Evolutionary conservation across 768 basidiomycete species (phyloP).

Genomic region (Hericium erinaceus): DNA sequence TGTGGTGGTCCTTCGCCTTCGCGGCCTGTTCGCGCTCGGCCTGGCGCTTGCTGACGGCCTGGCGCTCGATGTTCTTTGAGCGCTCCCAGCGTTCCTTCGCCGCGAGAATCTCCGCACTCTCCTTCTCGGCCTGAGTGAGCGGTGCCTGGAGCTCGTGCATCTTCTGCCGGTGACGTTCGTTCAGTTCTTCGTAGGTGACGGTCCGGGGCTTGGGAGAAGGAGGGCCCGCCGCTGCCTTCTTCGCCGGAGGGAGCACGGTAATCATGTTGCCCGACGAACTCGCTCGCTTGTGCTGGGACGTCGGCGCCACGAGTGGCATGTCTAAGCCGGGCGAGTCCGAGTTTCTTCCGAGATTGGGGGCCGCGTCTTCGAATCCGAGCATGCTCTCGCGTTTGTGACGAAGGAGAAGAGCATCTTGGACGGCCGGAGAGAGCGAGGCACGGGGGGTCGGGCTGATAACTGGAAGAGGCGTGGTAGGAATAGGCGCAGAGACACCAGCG

Average conservation of each 20-base stretch:
- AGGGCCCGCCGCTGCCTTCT: constrained; percentile 29
- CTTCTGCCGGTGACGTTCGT: constrained; percentile 78
- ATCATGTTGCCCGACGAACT: constrained; percentile 12
- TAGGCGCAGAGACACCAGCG: constrained; percentile 70
- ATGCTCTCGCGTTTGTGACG: constrained; percentile 68
- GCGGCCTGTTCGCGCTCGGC: constrained; percentile 53
- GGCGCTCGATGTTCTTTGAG: constrained; percentile 63
- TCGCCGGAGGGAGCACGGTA: constrained; percentile 34
- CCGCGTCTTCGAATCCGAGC: constrained; percentile 29
- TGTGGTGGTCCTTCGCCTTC: constrained; percentile 39
- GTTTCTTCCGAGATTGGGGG: neutral
- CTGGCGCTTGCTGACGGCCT: constrained; percentile 63
- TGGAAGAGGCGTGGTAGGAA: constrained; percentile 45
- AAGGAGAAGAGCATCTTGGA: constrained; percentile 62
- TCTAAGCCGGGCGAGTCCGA: constrained; percentile 3
- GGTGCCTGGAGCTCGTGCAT: constrained; percentile 77
- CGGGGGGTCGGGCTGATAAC: constrained; percentile 28
- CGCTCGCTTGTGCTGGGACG: constrained; percentile 5
- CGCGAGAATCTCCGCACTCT: constrained; percentile 65
- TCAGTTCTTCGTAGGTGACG: constrained; percentile 80
- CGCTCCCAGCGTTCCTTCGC: constrained; percentile 80
- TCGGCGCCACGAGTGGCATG: neutral
- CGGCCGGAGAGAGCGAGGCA: constrained; percentile 56
- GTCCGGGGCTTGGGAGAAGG: constrained; percentile 47
- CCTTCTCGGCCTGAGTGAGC: constrained; percentile 69